Evolutionary conservation across 2,329 filamentous ascomycete genomes (phyloP).

Genomic region (Aspergillus flavus): DNA sequence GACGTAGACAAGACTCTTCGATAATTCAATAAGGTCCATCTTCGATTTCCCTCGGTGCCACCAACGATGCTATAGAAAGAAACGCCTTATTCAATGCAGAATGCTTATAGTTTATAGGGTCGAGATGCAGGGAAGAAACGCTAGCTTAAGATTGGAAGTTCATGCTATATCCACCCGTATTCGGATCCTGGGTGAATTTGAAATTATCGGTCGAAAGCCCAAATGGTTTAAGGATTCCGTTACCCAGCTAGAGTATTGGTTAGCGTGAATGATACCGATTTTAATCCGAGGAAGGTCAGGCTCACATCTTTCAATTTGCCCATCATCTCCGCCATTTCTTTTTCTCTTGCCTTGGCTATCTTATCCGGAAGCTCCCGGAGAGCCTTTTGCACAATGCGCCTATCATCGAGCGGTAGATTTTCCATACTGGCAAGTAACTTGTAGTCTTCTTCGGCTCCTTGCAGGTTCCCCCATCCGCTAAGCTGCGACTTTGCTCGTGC

Average conservation of each 20-base stretch:
- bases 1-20: background rate
- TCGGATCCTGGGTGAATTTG: conserved; percentile 87
- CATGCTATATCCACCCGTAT: conserved; percentile 90
- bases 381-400: conserved; percentile 67
- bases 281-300: conserved; percentile 18
- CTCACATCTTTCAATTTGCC: conserved; percentile 81
- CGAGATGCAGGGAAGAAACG: background rate
- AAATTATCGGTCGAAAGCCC: conserved; percentile 94
- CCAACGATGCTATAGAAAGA: background rate
- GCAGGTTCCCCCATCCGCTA: conserved; percentile 77
- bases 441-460: conserved; percentile 81
- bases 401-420: conserved; percentile 68
- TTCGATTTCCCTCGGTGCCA: background rate
- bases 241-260: conserved; percentile 64
- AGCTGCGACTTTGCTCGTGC: conserved; percentile 72
- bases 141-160: conserved; percentile 62
- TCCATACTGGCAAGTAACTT: conserved; percentile 61
- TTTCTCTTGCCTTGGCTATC: conserved; percentile 77
- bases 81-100: background rate
- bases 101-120: background rate
- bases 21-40: background rate
- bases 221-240: conserved; percentile 89
- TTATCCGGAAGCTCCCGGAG: conserved; percentile 66
- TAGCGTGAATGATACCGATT: background rate
- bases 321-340: conserved; percentile 96